Evolutionary conservation across 2,329 filamentous ascomycete species (phyloP).

Genomic region (Sarocladium strictum): DNA sequence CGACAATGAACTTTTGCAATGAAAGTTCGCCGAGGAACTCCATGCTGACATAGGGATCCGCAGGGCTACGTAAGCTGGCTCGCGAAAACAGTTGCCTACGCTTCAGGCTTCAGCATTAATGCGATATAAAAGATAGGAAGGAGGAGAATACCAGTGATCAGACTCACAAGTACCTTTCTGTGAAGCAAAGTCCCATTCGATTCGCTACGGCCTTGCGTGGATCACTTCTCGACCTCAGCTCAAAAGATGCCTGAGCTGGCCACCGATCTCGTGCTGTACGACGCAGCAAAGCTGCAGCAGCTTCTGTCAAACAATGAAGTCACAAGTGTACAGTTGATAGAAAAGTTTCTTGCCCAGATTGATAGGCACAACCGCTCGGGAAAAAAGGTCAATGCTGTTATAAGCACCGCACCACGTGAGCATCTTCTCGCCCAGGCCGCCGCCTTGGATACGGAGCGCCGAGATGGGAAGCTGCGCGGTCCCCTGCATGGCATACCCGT

Average conservation of each 20-base stretch:
- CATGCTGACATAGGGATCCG: too few species aligned
- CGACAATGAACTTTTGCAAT: background rate
- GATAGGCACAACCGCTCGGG: background rate
- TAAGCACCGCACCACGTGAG: background rate
- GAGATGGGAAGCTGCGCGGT: conserved; percentile 5
- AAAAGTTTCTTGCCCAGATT: background rate
- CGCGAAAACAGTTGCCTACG: background rate
- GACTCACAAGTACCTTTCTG: too few species aligned
- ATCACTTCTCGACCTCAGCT: background rate
- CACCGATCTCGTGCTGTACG: background rate
- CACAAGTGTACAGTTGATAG: conserved; percentile 6
- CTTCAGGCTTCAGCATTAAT: background rate
- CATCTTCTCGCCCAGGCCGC: conserved; percentile 7
- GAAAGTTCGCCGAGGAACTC: background rate
- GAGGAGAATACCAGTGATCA: too few species aligned
- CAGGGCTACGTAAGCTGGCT: background rate
- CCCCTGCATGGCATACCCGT: conserved; percentile 10
- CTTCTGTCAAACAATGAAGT: background rate
- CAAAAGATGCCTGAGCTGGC: background rate
- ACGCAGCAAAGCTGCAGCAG: conserved; percentile 4
- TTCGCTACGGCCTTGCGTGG: too few species aligned
- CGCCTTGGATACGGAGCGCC: conserved; percentile 9
- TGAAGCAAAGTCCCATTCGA: too few species aligned
- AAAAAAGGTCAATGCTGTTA: conserved; percentile 1
- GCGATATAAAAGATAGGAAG: too few species aligned